phyloP scores from a whole-genome alignment of 352 stramenopile species.

The Pythium chondricola region DNA sequence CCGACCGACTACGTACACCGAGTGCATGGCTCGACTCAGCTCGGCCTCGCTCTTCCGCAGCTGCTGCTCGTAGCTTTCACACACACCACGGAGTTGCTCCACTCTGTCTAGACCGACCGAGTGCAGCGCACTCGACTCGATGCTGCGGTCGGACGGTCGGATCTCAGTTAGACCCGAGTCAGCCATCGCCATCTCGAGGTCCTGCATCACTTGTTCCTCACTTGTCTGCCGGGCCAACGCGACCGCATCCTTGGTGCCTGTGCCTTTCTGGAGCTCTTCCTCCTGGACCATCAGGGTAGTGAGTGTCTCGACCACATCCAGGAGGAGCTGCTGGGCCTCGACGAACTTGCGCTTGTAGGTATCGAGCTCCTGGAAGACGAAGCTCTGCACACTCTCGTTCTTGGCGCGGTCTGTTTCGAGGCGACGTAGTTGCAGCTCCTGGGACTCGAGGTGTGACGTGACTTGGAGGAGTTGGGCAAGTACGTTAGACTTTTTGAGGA shows the following conservation, averaged over 20 bases:
- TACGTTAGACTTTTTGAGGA: slow-evolving; percentile 65
- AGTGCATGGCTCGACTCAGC: slow-evolving; percentile 42
- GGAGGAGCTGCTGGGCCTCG: slow-evolving; percentile 42
- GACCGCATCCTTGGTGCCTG: slow-evolving; percentile 5
- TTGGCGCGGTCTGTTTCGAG: slow-evolving; percentile 42
- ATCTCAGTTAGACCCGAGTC: too few relatives aligned
- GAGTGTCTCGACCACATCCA: slow-evolving; percentile 42
- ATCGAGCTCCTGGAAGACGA: slow-evolving; percentile 47
- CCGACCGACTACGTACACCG: slow-evolving; percentile 22
- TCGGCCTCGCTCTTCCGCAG: slow-evolving; percentile 41
- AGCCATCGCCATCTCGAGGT: slow-evolving; percentile 30
- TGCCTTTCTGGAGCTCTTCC: slow-evolving; percentile 24
- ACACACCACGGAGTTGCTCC: slow-evolving; percentile 35
- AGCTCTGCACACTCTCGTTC: slow-evolving; percentile 40
- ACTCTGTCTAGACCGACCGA: slow-evolving; percentile 34
- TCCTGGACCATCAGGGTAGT: slow-evolving; percentile 36
- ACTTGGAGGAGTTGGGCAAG: slow-evolving; percentile 45
- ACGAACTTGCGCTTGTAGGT: slow-evolving; percentile 43
- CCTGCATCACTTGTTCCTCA: slow-evolving; percentile 44
- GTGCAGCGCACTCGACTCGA: slow-evolving; percentile 39
- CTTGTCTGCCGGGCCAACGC: slow-evolving; percentile 11
- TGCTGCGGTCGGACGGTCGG: too few relatives aligned
- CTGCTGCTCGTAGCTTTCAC: slow-evolving; percentile 39
- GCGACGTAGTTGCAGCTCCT: slow-evolving; percentile 34
- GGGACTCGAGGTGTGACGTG: slow-evolving; percentile 29